Evolutionary conservation across 2,329 filamentous ascomycete genomes (phyloP).

Genomic region (Fusarium xyrophilum): DNA sequence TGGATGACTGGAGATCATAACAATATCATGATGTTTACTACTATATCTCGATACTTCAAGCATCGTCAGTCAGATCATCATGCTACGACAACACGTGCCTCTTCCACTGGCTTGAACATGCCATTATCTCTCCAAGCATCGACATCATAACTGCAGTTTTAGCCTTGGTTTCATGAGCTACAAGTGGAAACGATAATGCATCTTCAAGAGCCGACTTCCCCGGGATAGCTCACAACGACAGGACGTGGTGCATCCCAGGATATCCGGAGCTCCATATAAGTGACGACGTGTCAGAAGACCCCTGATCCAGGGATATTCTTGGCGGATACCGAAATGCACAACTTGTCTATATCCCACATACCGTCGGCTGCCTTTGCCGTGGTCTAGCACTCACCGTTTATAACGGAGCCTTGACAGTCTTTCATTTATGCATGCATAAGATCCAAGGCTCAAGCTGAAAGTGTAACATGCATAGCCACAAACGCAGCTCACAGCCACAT

Average conservation of each 20-base stretch:
- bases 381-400: not conserved
- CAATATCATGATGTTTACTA: not conserved
- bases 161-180: conserved; percentile 2
- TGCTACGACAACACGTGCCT: conserved; percentile 6
- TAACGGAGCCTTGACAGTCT: not conserved
- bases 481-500: conserved; percentile 17
- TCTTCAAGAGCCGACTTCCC: conserved; percentile 11
- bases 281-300: conserved; percentile 9
- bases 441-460: not conserved
- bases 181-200: conserved; percentile 2
- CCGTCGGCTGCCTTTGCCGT: not conserved
- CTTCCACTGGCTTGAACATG: conserved; percentile 6
- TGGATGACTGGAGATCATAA: not conserved
- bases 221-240: conserved; percentile 15
- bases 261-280: conserved; percentile 9
- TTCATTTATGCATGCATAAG: not conserved
- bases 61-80: conserved; percentile 3
- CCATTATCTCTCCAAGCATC: not conserved
- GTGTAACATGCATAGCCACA: conserved; percentile 6
- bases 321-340: not conserved
- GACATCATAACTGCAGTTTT: conserved; percentile 18
- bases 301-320: conserved; percentile 21
- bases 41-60: not conserved
- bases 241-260: conserved; percentile 10
- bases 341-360: not conserved